A percentile compares a stretch with the other conserved stretches of the same genome.
These are phyloP conservation scores for Eucalyptus sideroxylon DNA, from an alignment of 345 rosid species.

Conservation along the genomic window DNA sequence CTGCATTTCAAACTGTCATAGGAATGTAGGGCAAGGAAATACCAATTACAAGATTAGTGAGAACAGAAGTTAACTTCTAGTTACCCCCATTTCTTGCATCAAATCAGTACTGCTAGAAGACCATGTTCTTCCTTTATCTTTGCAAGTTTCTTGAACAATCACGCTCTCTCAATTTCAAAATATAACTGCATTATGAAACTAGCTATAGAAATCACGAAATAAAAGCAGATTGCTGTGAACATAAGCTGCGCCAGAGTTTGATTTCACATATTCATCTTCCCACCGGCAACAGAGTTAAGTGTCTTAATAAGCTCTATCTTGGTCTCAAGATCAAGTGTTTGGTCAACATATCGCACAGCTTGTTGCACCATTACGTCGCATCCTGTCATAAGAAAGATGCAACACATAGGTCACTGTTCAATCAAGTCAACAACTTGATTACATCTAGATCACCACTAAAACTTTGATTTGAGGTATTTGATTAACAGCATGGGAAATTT, in stretches of 20 bases:
- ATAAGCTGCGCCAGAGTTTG: background rate
- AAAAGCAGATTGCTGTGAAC: background rate
- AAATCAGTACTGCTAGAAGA: slow-evolving; percentile 63
- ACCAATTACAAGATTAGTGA: background rate
- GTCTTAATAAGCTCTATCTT: no score
- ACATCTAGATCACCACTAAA: no score
- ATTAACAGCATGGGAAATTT: no score
- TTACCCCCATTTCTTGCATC: slow-evolving; percentile 95
- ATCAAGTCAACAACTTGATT: no score
- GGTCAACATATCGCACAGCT: background rate
- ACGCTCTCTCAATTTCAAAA: slow-evolving; percentile 89
- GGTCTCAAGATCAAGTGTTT: no score
- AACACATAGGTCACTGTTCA: no score
- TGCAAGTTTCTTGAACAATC: slow-evolving; percentile 74
- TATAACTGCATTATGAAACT: slow-evolving; percentile 30
- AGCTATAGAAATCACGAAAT: background rate
- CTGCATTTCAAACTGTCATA: background rate
- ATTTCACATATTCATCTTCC: slow-evolving; percentile 39
- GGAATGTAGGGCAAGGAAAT: background rate
- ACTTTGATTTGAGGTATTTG: no score
- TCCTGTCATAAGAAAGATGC: no score
- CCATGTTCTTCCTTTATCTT: slow-evolving; percentile 89
- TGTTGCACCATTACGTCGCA: no score
- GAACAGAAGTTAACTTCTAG: background rate
- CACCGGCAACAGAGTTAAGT: slow-evolving; percentile 39